Percentiles rank a stretch among this genome's conserved stretches.
These are phyloP conservation scores for Dioszegia hungarica DNA, from an alignment of 768 basidiomycete species.

Conservation along the genomic window DNA sequence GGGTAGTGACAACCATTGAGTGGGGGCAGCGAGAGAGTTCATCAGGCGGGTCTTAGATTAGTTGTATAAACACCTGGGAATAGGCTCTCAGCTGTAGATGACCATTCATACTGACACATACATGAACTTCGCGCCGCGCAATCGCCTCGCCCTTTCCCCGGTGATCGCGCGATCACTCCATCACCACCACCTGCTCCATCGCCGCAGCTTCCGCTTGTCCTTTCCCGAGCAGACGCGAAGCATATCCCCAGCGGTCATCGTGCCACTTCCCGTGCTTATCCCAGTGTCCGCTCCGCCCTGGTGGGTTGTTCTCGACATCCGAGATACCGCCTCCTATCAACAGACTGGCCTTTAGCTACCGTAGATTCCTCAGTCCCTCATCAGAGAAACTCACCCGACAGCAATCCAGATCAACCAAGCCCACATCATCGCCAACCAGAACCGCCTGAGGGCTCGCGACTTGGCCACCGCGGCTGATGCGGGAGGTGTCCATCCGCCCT, in stretches of 20 bases:
- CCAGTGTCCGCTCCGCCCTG: slow-evolving; percentile 37
- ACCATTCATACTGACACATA: too few species aligned
- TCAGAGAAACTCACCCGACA: slow-evolving; percentile 34
- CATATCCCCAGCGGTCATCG: slow-evolving; percentile 12
- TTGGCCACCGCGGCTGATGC: slow-evolving; percentile 25
- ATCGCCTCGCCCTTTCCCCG: too few species aligned
- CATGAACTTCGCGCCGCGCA: too few species aligned
- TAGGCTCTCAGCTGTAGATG: too few species aligned
- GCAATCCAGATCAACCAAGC: slow-evolving; percentile 43
- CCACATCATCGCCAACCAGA: slow-evolving; percentile 40
- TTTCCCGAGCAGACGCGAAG: background rate
- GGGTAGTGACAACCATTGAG: too few species aligned
- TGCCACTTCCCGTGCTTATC: slow-evolving; percentile 41
- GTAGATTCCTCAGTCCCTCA: background rate
- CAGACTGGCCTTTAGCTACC: slow-evolving; percentile 15
- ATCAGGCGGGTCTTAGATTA: too few species aligned
- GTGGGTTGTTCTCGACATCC: slow-evolving; percentile 24
- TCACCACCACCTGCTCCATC: background rate
- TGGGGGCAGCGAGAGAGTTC: too few species aligned
- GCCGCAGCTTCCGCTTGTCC: background rate
- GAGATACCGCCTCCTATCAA: slow-evolving; percentile 37
- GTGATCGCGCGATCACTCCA: background rate
- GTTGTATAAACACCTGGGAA: background rate
- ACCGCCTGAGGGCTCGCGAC: slow-evolving; percentile 31
- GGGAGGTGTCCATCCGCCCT: slow-evolving; percentile 30